Evolutionary conservation across 2,329 filamentous ascomycete species (phyloP).

Genomic region (Lojkania enalia): DNA sequence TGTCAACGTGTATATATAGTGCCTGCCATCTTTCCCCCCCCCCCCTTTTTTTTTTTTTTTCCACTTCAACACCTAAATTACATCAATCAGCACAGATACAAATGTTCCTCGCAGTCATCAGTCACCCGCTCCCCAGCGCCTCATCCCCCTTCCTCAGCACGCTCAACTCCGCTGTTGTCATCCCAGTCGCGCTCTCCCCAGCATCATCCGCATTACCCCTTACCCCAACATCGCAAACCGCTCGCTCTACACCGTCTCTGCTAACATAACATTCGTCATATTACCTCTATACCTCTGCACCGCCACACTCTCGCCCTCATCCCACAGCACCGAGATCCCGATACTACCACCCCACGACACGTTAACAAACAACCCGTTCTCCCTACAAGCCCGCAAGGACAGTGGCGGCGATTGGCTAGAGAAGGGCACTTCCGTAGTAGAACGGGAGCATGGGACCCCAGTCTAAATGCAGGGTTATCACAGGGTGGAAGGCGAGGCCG

Average conservation of each 20-base stretch:
- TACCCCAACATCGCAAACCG: slow-evolving; percentile 53
- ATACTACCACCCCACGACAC: slow-evolving; percentile 33
- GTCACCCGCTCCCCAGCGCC: background rate
- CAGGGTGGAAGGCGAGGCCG: slow-evolving; percentile 34
- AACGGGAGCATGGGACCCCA: slow-evolving; percentile 62
- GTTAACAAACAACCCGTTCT: slow-evolving; percentile 8
- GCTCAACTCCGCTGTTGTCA: slow-evolving; percentile 59
- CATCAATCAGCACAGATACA: no score
- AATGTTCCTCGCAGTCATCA: no score
- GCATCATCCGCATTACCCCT: slow-evolving; percentile 49
- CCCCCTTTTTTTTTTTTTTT: no score
- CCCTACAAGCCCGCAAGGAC: slow-evolving; percentile 34
- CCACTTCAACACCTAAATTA: no score
- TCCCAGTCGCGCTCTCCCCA: slow-evolving; percentile 44
- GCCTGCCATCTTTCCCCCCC: background rate
- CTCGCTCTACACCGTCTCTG: slow-evolving; percentile 47
- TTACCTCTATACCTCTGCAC: slow-evolving; percentile 50
- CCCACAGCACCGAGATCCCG: slow-evolving; percentile 48
- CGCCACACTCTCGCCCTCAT: slow-evolving; percentile 35
- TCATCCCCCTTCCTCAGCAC: slow-evolving; percentile 27
- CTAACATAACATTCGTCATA: slow-evolving; percentile 50
- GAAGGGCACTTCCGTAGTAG: slow-evolving; percentile 59
- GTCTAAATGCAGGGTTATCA: slow-evolving; percentile 60
- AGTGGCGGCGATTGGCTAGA: slow-evolving; percentile 48
- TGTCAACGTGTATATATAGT: no score